A percentile compares a stretch with the other conserved stretches of the same genome.
These are phyloP conservation scores for Cercophora scortea DNA, from an alignment of 495 filamentous ascomycete species.

Conservation along the genomic window DNA sequence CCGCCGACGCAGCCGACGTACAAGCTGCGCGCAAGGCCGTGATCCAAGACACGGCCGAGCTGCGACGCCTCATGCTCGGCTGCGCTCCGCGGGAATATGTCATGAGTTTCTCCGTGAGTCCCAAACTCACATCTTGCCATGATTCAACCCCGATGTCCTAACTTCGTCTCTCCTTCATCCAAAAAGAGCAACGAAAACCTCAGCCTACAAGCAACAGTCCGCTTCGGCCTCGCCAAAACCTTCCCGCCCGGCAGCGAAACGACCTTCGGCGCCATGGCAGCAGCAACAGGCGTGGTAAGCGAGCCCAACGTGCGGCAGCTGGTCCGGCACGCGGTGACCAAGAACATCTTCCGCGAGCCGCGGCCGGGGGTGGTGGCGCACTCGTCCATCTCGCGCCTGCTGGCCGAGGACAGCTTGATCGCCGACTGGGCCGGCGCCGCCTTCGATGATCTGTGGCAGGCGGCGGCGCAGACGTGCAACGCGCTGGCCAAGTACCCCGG, in stretches of 20 bases:
- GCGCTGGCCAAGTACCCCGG: constrained; percentile 14
- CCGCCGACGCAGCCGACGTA: background rate
- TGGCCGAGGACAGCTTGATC: constrained; percentile 23
- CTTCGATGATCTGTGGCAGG: constrained; percentile 30
- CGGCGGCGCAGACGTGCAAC: constrained; percentile 13
- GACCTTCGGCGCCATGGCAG: constrained; percentile 27
- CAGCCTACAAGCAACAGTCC: constrained; percentile 4
- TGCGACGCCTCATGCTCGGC: background rate
- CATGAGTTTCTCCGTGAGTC: background rate
- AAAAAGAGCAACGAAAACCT: background rate
- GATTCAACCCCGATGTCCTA: background rate
- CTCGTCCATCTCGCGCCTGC: constrained; percentile 23
- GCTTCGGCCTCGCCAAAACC: constrained; percentile 10
- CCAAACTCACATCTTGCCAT: background rate
- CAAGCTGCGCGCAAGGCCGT: background rate
- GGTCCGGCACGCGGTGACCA: constrained; percentile 35
- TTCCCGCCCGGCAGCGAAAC: constrained; percentile 22
- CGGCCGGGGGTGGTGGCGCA: constrained; percentile 33
- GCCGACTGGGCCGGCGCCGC: constrained; percentile 25
- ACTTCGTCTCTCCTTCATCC: background rate
- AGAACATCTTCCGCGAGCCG: constrained; percentile 37
- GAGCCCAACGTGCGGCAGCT: constrained; percentile 26
- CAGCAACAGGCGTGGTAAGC: constrained; percentile 9
- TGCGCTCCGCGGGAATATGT: background rate
- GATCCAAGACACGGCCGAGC: background rate